Percentiles rank a stretch among this genome's conserved stretches.
Conservation (phyloP, 1,284 basidiomycete species). For the Ceratobasidium sp. region DNA sequence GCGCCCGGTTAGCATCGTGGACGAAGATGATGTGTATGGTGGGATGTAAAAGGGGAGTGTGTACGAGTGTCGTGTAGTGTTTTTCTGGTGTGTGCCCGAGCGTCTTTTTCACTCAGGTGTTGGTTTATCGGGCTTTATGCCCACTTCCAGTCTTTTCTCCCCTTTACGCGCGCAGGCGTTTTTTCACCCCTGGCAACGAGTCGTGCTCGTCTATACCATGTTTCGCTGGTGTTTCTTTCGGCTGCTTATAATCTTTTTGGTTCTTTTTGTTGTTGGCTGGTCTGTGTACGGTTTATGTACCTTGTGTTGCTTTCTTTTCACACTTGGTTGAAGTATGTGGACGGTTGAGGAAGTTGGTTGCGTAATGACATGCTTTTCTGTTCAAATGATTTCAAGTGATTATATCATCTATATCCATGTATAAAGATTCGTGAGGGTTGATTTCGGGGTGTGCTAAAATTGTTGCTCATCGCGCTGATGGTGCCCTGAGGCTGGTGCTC, state of each 20-base stretch:
- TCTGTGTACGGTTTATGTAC: constrained; percentile 29
- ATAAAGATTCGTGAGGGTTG: too few relatives aligned
- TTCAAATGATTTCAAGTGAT: too few relatives aligned
- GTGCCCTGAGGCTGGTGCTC: too few relatives aligned
- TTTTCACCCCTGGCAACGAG: not conserved
- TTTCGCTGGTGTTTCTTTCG: not conserved
- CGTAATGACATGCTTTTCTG: not conserved
- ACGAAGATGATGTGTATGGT: constrained; percentile 45
- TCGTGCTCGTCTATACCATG: constrained; percentile 25
- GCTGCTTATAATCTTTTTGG: not conserved
- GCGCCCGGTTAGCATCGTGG: constrained; percentile 43
- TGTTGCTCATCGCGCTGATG: too few relatives aligned
- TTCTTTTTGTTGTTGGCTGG: constrained; percentile 14
- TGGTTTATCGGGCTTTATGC: not conserved
- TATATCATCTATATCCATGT: too few relatives aligned
- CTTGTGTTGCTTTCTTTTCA: not conserved
- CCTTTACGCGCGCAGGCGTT: constrained; percentile 12
- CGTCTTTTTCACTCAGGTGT: not conserved
- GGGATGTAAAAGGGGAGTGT: constrained; percentile 40
- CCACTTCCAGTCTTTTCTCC: not conserved
- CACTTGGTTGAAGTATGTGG: constrained; percentile 28
- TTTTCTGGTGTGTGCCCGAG: constrained; percentile 12
- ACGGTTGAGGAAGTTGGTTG: constrained; percentile 14
- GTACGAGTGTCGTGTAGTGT: constrained; percentile 11
- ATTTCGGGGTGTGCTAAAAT: too few relatives aligned